phyloP scores from a whole-genome alignment of 1,139 yeast genomes.

The Magnusiomyces suaveolens region DNA sequence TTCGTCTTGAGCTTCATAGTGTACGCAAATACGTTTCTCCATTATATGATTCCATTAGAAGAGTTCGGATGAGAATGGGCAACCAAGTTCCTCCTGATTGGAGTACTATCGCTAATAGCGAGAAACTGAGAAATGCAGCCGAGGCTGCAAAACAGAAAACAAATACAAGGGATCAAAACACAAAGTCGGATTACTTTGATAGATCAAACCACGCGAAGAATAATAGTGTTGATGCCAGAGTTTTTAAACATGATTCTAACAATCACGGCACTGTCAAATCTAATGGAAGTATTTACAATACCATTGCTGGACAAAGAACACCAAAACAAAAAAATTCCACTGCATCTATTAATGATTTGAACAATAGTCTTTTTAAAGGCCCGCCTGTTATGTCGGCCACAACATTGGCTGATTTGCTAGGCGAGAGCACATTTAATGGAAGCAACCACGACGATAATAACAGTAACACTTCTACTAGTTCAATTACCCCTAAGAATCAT shows the following conservation, averaged over 20 bases:
- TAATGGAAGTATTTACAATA: not conserved
- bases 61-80: constrained; percentile 26
- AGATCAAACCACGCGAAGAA: not conserved
- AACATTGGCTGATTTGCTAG: constrained; percentile 6
- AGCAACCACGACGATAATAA: not conserved
- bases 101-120: constrained; percentile 3
- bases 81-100: not conserved
- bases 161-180: not conserved
- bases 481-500: too few species aligned
- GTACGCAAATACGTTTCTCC: constrained; percentile 65
- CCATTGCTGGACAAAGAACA: not conserved
- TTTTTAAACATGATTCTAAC: not conserved
- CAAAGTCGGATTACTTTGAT: not conserved
- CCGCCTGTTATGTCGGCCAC: constrained; percentile 11
- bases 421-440: not conserved
- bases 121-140: not conserved
- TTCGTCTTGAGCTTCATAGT: constrained; percentile 62
- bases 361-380: constrained; percentile 20
- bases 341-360: constrained; percentile 7
- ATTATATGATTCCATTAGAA: constrained; percentile 48
- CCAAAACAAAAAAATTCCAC: not conserved
- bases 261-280: not conserved
- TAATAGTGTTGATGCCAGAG: not conserved
- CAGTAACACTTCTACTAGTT: not conserved
- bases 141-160: not conserved